Evolutionary conservation across 2,329 filamentous ascomycete genomes (phyloP), one percentile per base, ranked within the genome.

Genomic region (Fusarium bulbicola): DNA sequence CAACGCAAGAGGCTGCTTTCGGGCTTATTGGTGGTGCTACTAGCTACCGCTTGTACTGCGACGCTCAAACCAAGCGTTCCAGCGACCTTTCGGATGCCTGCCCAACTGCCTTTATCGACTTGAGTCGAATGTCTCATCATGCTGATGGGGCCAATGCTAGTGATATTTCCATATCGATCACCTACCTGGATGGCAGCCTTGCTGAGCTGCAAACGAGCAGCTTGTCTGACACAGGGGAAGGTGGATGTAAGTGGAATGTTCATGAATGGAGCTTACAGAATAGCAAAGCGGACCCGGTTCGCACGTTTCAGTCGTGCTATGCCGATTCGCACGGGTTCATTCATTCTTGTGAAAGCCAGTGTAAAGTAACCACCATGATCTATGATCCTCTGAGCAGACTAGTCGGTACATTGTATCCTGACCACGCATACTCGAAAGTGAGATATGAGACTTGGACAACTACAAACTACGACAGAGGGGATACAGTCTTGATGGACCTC

Each of bases 211-310:
- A 43, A 43, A 43, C 40, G 10, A 7, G 9, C 9, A 4, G 2
- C 9, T 11, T 42, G n/a, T 7, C 21, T 16, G 40, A 7, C 9
- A 1, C 21, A 16, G 40, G 3, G 9, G 1, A 4, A 11, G 9
- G 11, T 16, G 40, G n/a, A 24, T 43, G 5, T 24, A 16, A 24
- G n/a, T 43, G 40, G 40, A 43, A 43, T 0, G 5, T 43, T 16
- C 4, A 14, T 16, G 40, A 43, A 16, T 43, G 40, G 40, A 43
- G 9, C 2, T 43, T 43, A 12, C 40, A n/a, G 7, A 24, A 43
- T 24, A 12, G 40, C 9, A 24, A 24, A 43, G n/a, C 9, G 3
- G n/a, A 43, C 10, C 40, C 40, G 6, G 40, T 43, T 16, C 40
- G 40, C 40, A 43, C 14, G 10, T 43, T 43, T 43, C 40, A 43